Evolutionary conservation across 768 basidiomycete genomes (phyloP), one percentile per base, ranked within the genome.

Genomic region (Pleurotus pulmonarius): DNA sequence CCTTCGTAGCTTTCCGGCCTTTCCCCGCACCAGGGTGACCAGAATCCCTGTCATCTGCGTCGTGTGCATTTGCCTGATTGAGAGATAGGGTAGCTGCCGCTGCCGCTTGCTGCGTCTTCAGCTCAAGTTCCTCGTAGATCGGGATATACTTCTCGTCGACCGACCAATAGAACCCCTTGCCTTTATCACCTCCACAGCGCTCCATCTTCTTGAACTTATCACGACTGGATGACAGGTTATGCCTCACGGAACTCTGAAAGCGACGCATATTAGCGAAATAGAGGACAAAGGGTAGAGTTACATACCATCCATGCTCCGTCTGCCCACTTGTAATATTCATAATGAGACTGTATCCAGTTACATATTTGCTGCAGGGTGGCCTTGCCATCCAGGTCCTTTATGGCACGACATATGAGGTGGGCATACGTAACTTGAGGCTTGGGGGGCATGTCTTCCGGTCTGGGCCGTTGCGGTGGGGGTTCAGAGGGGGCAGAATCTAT

Each of bases 121-220:
- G 75, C 58, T 89, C 87, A 63, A 88, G 87, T 59, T 88, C 87
- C 66, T 87, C 84, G 44, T 92, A 81, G 37, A 75, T 75, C 56
- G 84, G 85, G 52, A 85, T 81, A 66, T 79, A 78, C 55, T 83
- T 80, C 44, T 88, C 86, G 64, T 96, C 94, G 29, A 97, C 77
- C 16, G 89, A 88, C 95, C 95, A 98, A 60, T 94, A 92, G 61
- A 87, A 93, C 1, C 94, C 95, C 69, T 96, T 97, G 7, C 92
- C 90, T 58, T 88, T 81, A 75, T 90, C 92, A 57, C 92, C 90
- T 5, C 86, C 83, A 59, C 86, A 88, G 26, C 92, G 80, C 58
- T 94, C 91, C 69, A 92, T 80, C 71, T 98, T 98, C 68, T 90
- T 78, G 73, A 99, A 99, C 24, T 53, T 53, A 0, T 92, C 93